Evolutionary conservation across 306 rosid genomes (phyloP), one percentile per base, ranked within the genome.

Genomic region (Medicago arabica): DNA sequence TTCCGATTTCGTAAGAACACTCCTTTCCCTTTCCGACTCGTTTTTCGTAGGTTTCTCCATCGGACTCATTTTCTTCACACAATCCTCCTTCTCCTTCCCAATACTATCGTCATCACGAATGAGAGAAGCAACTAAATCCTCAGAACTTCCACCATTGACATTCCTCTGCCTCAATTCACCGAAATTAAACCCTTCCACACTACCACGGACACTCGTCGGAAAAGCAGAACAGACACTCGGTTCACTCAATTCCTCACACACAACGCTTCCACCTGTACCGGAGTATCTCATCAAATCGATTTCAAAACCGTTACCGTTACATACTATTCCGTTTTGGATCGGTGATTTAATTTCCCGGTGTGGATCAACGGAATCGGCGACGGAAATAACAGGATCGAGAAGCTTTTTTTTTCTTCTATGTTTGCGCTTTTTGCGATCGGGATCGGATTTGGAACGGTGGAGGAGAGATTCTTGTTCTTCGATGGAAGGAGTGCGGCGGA

Each of bases 161-260:
- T 72, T 81, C 78, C 99, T 89, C 86, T 88, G 97, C 88, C 97
- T 82, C 87, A 92, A 62, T 80, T 87, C 89, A 19, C 93, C 87
- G 6, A 87, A 84, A 79, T 76, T 85, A 69, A 81, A 87, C 85
- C 88, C 88, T 28, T 90, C 88, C n/a, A 73, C 86, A 1, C 79
- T 77, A 6, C 86, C 83, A 8, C 76, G 79, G 58, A 77, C 71
- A 18, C 47, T 79, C 75, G 75, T 78, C 71, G 78, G 86, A 71
- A 66, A 71, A 60, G 80, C 89, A 40, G 72, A 65, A 15, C 80
- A 82, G 23, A 80, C 60, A 69, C 84, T 89, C 73, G 61, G 75
- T 66, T 31, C 65, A 41, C 76, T 23, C 36, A 69, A 39, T 81
- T 85, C 89, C 88, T 82, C 87, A 55, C 63, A 77, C 28, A 84